phyloP scores from a whole-genome alignment of 1,284 basidiomycete genomes.

The Trametes hirsuta region DNA sequence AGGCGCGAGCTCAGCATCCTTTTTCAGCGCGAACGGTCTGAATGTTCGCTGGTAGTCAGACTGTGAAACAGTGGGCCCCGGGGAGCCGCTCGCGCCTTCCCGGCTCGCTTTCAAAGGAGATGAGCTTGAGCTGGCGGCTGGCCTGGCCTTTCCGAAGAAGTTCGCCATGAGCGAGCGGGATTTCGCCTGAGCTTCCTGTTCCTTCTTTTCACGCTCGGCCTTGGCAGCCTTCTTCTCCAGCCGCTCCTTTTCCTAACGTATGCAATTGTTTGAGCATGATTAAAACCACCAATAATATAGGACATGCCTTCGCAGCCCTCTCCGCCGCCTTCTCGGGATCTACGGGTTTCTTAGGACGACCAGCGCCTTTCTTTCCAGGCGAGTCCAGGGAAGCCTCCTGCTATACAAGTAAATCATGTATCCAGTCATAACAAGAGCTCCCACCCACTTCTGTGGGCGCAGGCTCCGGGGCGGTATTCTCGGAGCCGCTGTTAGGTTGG shows the following conservation, averaged over 20 bases:
- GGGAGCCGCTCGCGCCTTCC: conserved; percentile 34
- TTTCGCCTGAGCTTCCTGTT: conserved; percentile 66
- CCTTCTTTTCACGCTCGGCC: conserved; percentile 69
- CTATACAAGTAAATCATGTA: background rate
- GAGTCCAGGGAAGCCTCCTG: background rate
- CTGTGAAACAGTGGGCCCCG: conserved; percentile 44
- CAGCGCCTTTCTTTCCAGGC: conserved; percentile 27
- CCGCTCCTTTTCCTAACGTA: conserved; percentile 62
- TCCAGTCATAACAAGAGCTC: no score
- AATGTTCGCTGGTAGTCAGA: conserved; percentile 77
- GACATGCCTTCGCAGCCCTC: conserved; percentile 55
- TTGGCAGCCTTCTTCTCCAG: conserved; percentile 67
- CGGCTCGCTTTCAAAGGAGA: conserved; percentile 34
- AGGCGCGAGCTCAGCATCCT: conserved; percentile 70
- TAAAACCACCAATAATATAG: background rate
- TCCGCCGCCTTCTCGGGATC: conserved; percentile 67
- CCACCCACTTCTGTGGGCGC: conserved; percentile 8
- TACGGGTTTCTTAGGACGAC: conserved; percentile 51
- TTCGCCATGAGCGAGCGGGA: conserved; percentile 75
- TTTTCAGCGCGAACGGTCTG: conserved; percentile 77
- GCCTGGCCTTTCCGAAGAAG: conserved; percentile 70
- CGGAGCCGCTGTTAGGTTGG: background rate
- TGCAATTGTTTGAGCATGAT: conserved; percentile 2
- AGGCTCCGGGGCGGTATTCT: conserved; percentile 3
- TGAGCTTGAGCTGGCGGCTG: conserved; percentile 30